Evolutionary conservation across 2,329 filamentous ascomycete species (phyloP).

Genomic region (Cryphonectria parasitica): DNA sequence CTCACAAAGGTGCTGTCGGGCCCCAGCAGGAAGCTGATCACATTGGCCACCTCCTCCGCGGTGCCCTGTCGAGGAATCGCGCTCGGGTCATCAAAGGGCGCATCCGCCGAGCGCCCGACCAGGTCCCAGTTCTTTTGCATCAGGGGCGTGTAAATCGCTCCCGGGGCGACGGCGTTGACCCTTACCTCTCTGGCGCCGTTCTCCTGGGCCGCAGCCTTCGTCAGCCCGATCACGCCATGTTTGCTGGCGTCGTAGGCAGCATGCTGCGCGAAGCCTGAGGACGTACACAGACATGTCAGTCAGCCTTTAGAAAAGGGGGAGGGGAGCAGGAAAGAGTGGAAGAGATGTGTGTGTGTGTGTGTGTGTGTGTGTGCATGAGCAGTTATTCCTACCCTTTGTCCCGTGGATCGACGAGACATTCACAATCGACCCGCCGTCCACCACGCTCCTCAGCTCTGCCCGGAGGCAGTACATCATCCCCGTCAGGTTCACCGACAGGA

Average conservation of each 20-base stretch:
- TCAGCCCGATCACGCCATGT: conserved; percentile 44
- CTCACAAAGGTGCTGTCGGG: conserved; percentile 52
- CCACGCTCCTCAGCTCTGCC: conserved; percentile 49
- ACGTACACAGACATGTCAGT: background rate
- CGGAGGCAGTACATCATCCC: conserved; percentile 57
- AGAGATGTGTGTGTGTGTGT: background rate
- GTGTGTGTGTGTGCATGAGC: background rate
- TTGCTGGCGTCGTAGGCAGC: conserved; percentile 45
- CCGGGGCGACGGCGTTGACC: conserved; percentile 53
- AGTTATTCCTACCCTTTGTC: conserved; percentile 36
- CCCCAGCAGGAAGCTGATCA: conserved; percentile 53
- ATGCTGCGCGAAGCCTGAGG: conserved; percentile 44
- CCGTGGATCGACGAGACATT: conserved; percentile 60
- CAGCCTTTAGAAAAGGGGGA: background rate
- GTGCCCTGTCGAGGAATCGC: conserved; percentile 50
- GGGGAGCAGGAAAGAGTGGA: background rate
- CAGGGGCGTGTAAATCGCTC: conserved; percentile 54
- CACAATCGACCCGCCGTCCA: conserved; percentile 60
- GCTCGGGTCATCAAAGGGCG: conserved; percentile 47
- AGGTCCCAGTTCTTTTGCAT: conserved; percentile 49
- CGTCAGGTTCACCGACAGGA: conserved; percentile 53
- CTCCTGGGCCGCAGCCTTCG: conserved; percentile 42
- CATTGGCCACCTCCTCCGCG: conserved; percentile 50
- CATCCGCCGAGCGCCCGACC: conserved; percentile 40
- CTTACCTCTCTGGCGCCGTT: conserved; percentile 48